phyloP scores from a whole-genome alignment of 345 rosid species.

The Dipteronia sinensis region DNA sequence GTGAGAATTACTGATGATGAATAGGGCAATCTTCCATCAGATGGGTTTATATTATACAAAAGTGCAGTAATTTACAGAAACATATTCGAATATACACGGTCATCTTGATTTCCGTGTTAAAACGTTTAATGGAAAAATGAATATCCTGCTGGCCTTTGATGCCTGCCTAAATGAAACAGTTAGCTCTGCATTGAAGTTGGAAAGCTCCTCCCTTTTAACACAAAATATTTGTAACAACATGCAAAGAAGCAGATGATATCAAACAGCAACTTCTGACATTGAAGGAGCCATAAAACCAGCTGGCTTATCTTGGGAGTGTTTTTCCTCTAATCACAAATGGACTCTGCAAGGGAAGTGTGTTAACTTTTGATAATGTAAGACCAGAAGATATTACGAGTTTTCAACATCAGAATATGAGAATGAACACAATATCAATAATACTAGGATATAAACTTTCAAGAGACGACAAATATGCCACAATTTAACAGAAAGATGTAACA shows the following conservation, averaged over 20 bases:
- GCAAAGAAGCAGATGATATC: neutral
- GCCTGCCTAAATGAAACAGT: neutral
- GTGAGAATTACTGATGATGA: too few species aligned
- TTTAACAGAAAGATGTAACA: neutral
- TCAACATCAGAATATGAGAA: neutral
- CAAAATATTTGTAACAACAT: neutral
- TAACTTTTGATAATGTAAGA: constrained; percentile 1
- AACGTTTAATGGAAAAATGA: neutral
- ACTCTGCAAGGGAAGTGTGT: constrained; percentile 29
- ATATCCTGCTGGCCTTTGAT: constrained; percentile 2
- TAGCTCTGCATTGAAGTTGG: neutral
- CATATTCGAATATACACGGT: constrained; percentile 8
- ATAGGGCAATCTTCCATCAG: too few species aligned
- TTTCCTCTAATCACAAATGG: constrained; percentile 19
- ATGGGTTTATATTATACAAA: constrained; percentile 3
- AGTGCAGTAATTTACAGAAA: constrained; percentile 18
- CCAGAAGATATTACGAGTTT: too few species aligned
- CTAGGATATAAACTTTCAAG: neutral
- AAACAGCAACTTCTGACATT: constrained; percentile 5
- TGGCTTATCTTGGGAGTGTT: constrained; percentile 10
- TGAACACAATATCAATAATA: neutral
- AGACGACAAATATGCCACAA: neutral
- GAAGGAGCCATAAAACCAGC: constrained; percentile 20
- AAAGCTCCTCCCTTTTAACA: constrained; percentile 9
- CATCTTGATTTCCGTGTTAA: constrained; percentile 1